phyloP scores from a whole-genome alignment of 2,329 filamentous ascomycete species.

The Ciborinia camelliae region DNA sequence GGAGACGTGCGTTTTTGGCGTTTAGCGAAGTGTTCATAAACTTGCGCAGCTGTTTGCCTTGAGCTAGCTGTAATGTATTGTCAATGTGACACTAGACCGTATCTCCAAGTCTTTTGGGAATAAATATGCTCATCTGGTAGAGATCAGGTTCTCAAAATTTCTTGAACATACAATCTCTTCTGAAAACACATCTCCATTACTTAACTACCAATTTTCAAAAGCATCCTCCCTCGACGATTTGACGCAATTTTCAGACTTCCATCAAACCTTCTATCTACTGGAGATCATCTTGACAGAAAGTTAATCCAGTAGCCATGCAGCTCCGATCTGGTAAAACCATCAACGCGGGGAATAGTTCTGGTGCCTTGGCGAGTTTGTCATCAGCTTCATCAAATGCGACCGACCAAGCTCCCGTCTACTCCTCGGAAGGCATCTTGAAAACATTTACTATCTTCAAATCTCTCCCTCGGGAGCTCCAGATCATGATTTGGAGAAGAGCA shows the following conservation, averaged over 20 bases:
- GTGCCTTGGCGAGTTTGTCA: not conserved
- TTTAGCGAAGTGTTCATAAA: not conserved
- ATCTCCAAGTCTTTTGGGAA: not conserved
- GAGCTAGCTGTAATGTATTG: not conserved
- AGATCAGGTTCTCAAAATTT: not conserved
- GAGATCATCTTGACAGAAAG: no score
- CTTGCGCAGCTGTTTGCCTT: not conserved
- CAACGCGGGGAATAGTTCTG: not conserved
- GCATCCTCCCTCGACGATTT: fast-evolving
- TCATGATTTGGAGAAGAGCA: not conserved
- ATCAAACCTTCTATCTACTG: no score
- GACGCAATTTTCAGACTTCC: no score
- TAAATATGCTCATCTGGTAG: not conserved
- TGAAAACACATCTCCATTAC: not conserved
- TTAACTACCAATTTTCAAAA: not conserved
- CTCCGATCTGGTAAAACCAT: not conserved
- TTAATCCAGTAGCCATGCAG: not conserved
- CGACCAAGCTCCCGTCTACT: not conserved
- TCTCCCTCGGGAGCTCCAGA: not conserved
- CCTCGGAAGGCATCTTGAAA: not conserved
- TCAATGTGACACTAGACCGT: no score
- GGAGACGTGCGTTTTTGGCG: not conserved
- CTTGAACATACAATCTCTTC: not conserved
- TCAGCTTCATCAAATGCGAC: no score
- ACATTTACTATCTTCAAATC: not conserved